A percentile compares a stretch with the other conserved stretches of the same genome.
Conservation (phyloP, 352 stramenopile species). For the Phytophthora pseudosyringae region DNA sequence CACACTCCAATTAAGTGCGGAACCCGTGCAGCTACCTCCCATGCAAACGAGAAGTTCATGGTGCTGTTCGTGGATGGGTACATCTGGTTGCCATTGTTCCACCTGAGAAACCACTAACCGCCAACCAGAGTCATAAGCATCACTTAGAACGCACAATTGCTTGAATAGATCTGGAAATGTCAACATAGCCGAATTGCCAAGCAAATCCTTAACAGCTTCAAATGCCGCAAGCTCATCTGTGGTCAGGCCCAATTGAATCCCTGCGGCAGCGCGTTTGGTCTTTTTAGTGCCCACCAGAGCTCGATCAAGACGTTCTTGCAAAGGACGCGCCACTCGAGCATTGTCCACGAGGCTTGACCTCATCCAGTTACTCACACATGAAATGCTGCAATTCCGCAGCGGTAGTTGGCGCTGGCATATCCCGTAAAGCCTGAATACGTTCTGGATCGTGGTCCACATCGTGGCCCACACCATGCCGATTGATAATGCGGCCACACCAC, state of each 20-base stretch:
- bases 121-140: conserved; percentile 8
- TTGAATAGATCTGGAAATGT: conserved; percentile 3
- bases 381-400: conserved; percentile 40
- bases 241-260: conserved; percentile 6
- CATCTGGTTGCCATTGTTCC: not conserved
- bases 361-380: conserved; percentile 34
- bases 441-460: conserved; percentile 19
- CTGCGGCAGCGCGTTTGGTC: conserved; percentile 16
- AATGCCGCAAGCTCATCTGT: not conserved
- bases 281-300: conserved; percentile 7
- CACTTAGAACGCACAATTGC: not conserved
- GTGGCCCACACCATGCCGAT: not conserved
- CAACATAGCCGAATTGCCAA: not conserved
- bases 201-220: not conserved
- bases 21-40: conserved; percentile 5
- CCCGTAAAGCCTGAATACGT: conserved; percentile 5
- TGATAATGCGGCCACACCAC: conserved; percentile 41
- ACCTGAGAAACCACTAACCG: conserved; percentile 11
- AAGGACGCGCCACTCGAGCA: conserved; percentile 4
- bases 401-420: not conserved
- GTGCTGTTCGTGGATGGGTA: conserved; percentile 7
- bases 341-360: conserved; percentile 21
- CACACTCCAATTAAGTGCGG: conserved; percentile 25
- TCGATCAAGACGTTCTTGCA: conserved; percentile 20
- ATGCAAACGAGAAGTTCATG: conserved; percentile 17